A percentile compares a stretch with the other conserved stretches of the same genome.
These are phyloP conservation scores for Globisporangium megalacanthum DNA, from an alignment of 352 stramenopile species.

Conservation along the genomic window DNA sequence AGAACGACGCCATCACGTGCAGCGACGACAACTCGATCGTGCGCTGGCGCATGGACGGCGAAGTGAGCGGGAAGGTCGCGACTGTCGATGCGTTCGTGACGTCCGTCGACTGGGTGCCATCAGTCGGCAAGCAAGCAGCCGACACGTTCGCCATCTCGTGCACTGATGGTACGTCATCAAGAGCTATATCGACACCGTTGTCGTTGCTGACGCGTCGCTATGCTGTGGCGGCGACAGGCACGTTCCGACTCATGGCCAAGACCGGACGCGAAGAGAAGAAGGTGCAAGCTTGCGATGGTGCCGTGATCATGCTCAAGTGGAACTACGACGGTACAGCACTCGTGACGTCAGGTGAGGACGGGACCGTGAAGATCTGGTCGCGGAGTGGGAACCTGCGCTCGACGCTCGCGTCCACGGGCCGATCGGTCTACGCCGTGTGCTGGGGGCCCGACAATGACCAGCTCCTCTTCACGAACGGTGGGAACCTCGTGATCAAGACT, in stretches of 20 bases:
- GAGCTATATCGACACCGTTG: neutral
- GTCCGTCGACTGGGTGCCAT: constrained; percentile 74
- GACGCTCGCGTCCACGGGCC: constrained; percentile 74
- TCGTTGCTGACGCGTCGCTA: too few species aligned
- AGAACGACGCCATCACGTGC: constrained; percentile 86
- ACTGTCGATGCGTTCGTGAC: constrained; percentile 78
- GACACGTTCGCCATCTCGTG: constrained; percentile 88
- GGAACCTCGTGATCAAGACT: constrained; percentile 89
- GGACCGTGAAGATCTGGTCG: constrained; percentile 91
- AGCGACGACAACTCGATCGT: constrained; percentile 83
- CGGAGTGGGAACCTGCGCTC: constrained; percentile 84
- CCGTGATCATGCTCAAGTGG: constrained; percentile 89
- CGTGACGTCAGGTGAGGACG: constrained; percentile 89
- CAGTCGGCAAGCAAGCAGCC: constrained; percentile 71
- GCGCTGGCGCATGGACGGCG: constrained; percentile 81
- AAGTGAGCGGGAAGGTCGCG: constrained; percentile 66
- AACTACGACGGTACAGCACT: constrained; percentile 91
- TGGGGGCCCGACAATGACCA: constrained; percentile 91
- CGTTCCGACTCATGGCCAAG: constrained; percentile 86
- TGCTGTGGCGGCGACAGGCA: constrained; percentile 26
- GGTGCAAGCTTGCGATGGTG: constrained; percentile 75
- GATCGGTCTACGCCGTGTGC: constrained; percentile 84
- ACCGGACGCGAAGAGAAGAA: constrained; percentile 91
- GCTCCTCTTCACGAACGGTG: constrained; percentile 84
- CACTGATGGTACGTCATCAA: constrained; percentile 54